Conservation (phyloP, 331 rosid genomes). For the Acacia concinna region DNA sequence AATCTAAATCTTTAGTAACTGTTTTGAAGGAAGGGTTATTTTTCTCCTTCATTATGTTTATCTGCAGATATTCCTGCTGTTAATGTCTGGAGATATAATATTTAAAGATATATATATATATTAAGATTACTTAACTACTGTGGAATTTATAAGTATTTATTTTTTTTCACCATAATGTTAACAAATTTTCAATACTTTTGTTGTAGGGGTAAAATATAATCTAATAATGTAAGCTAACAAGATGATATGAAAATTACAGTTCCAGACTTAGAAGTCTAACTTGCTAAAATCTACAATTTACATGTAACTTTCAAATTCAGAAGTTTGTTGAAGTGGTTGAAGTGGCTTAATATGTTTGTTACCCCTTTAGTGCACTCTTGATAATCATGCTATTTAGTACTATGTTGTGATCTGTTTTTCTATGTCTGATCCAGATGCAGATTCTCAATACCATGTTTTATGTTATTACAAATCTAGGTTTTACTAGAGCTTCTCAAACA, state of each 20-base stretch:
- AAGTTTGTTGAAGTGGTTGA: background rate
- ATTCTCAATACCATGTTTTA: slow-evolving; percentile 31
- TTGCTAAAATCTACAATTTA: background rate
- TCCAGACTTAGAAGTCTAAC: slow-evolving; percentile 3
- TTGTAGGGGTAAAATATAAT: background rate
- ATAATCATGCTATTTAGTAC: background rate
- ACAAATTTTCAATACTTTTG: background rate
- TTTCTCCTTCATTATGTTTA: background rate
- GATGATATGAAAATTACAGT: background rate
- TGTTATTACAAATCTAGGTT: slow-evolving; percentile 44
- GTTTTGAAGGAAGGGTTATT: background rate
- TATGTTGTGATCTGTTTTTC: slow-evolving; percentile 16
- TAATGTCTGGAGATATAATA: background rate
- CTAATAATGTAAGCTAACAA: background rate
- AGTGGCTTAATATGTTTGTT: background rate
- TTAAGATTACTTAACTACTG: background rate
- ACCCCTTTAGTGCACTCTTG: background rate
- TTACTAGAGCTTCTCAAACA: slow-evolving; percentile 62
- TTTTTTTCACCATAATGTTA: background rate
- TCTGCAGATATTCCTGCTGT: background rate
- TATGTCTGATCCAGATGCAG: slow-evolving; percentile 7
- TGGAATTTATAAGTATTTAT: background rate
- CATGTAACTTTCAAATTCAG: background rate
- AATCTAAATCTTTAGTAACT: background rate
- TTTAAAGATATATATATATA: background rate